Evolutionary conservation across 805 yeast genomes (phyloP), one percentile per base, ranked within the genome.

Genomic region (Clavispora vitiphila): DNA sequence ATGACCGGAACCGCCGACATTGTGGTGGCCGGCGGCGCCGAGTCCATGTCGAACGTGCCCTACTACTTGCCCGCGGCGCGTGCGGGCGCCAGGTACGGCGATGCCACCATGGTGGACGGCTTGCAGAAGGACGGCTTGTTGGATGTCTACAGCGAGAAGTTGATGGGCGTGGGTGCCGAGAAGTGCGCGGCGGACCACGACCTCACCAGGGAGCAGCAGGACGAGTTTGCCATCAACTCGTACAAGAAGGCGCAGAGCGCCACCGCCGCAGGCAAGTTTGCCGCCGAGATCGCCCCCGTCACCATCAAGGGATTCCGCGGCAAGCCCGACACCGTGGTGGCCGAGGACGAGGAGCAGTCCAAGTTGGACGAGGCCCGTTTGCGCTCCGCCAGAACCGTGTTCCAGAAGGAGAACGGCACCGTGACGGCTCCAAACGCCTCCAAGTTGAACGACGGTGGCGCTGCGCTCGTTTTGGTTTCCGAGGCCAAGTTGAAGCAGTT

Each of bases 111-210:
- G 49, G 80, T 90, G 37, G 99, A 93, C 61, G 98, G 96, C 59
- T 68, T 93, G 46, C 86, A 83, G 64, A 82, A 82, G 61, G 99
- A 93, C 67, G 99, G 99, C 56, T 74, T 93, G 55, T 75, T 80
- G 62, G 99, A 93, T 65, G 98, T 93, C 26, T 93, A 89, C 69
- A 86, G 83, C 54, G 80, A 82, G 51, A 66, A 74, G 52, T 86
- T 95, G 50, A 93, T 93, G 99, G 99, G 99, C 62, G 86, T 86
- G 44, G 89, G 93, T 52, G 99, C 96, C 51, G 99, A 93, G 70
- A 89, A 89, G 64, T 89, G 96, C 71, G 98, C 98, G 34, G 71
- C 71, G 41, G 96, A 89, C 60, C 81, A 87, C 69, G 62, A 62
- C 15, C 61, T 91, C 52, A 58, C 93, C 27, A 83, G 98, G 64